Conservation (phyloP, 148 eudicot genomes). For the Fagopyrum esculentum region DNA sequence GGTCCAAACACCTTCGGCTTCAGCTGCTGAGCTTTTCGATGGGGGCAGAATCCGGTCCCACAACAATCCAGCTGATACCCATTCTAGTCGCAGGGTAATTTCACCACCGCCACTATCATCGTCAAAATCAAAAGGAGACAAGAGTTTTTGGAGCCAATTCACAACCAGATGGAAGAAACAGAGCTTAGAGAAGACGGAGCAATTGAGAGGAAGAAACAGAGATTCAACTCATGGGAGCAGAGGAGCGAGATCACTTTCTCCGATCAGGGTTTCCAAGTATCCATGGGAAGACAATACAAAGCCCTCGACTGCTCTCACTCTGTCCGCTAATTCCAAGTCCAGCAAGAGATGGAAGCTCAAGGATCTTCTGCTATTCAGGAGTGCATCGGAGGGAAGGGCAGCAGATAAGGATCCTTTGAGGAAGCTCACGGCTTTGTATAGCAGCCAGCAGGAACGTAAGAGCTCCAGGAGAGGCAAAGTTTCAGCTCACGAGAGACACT, state of each 20-base stretch:
- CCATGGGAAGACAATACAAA: conserved; percentile 21
- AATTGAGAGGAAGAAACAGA: conserved; percentile 25
- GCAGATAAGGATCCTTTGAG: conserved; percentile 26
- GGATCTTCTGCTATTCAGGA: conserved; percentile 60
- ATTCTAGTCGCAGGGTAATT: background rate
- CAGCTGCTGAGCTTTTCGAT: conserved; percentile 52
- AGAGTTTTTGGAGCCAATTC: conserved; percentile 15
- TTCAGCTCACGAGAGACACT: conserved; percentile 13
- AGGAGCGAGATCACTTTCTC: conserved; percentile 33
- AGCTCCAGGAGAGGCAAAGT: conserved; percentile 16
- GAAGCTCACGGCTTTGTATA: conserved; percentile 25
- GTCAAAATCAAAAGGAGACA: conserved; percentile 9
- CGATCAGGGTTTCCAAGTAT: conserved; percentile 37
- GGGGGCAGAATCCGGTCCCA: conserved; percentile 45
- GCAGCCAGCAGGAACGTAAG: conserved; percentile 23
- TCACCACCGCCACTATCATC: conserved; percentile 26
- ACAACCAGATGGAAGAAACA: conserved; percentile 19
- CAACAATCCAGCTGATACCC: conserved; percentile 28
- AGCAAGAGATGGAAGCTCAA: conserved; percentile 53
- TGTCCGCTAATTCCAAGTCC: conserved; percentile 1
- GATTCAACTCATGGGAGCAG: conserved; percentile 5
- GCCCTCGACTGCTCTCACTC: background rate
- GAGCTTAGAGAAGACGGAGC: conserved; percentile 4
- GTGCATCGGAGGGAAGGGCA: conserved; percentile 68
- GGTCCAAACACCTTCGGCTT: conserved; percentile 3